phyloP scores from a whole-genome alignment of 2,329 filamentous ascomycete species.

The Sporothrix dimorphospora region DNA sequence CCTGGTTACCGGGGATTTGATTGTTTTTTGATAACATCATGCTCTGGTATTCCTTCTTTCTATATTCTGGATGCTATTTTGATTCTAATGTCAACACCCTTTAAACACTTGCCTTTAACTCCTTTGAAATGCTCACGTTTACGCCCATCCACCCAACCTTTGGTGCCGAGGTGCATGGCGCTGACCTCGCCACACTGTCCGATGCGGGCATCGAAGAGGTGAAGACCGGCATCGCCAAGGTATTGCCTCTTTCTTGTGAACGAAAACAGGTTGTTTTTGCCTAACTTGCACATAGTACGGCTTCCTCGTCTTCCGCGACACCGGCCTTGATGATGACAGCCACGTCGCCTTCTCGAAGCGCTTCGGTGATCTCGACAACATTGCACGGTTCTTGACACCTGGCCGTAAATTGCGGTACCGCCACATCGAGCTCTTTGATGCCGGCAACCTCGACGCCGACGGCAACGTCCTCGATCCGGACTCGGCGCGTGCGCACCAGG shows the following conservation, averaged over 20 bases:
- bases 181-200: conserved; percentile 40
- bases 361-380: conserved; percentile 60
- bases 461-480: conserved; percentile 48
- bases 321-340: conserved; percentile 52
- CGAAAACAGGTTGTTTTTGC: background rate
- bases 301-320: conserved; percentile 32
- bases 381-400: conserved; percentile 51
- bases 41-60: background rate
- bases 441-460: conserved; percentile 56
- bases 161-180: conserved; percentile 40
- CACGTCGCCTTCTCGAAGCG: conserved; percentile 55
- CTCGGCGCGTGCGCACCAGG: conserved; percentile 46
- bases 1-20: background rate
- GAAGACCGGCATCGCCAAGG: conserved; percentile 42
- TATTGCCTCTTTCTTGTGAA: conserved; percentile 26
- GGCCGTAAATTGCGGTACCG: conserved; percentile 53
- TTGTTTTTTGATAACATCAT: background rate
- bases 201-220: conserved; percentile 42
- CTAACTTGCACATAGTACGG: conserved; percentile 24
- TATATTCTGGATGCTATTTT: background rate
- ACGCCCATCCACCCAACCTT: conserved; percentile 37
- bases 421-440: conserved; percentile 59
- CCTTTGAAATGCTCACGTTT: conserved; percentile 24
- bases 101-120: background rate
- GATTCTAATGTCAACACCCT: background rate